These are phyloP conservation scores for Coniochaeta hoffmannii DNA, from an alignment of 2,329 filamentous ascomycete species.

Conservation along the genomic window DNA sequence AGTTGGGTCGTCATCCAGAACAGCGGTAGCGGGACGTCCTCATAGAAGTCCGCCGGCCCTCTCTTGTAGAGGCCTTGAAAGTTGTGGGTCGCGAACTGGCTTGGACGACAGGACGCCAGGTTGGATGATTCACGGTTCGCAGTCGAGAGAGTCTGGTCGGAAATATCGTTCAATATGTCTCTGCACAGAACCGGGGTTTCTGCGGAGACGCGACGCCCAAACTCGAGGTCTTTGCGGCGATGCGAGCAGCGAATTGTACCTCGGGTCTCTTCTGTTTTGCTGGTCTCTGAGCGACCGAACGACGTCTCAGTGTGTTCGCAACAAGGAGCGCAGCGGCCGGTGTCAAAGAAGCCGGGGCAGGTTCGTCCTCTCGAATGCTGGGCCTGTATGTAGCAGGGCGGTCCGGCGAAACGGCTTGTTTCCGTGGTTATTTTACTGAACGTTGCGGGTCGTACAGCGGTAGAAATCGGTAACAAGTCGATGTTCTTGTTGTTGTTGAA, in stretches of 20 bases:
- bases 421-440: neutral
- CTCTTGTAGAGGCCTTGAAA: neutral
- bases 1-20: slow-evolving; percentile 54
- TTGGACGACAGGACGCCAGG: neutral
- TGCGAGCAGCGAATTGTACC: neutral
- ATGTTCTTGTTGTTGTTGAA: neutral
- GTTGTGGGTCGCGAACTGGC: neutral
- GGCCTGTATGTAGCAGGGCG: too few species aligned
- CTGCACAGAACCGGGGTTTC: neutral
- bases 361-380: neutral
- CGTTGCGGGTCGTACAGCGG: neutral
- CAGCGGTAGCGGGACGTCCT: neutral
- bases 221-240: neutral
- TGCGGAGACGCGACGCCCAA: neutral
- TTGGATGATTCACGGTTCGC: neutral
- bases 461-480: neutral
- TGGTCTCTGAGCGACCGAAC: neutral
- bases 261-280: neutral
- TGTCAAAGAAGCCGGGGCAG: neutral
- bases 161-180: neutral
- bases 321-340: neutral
- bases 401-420: neutral
- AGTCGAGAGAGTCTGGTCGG: neutral
- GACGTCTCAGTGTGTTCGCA: neutral
- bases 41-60: neutral